Percentiles rank a stretch among this genome's conserved stretches.
phyloP scores from a whole-genome alignment of 345 rosid genomes.

The Moringa oleifera region DNA sequence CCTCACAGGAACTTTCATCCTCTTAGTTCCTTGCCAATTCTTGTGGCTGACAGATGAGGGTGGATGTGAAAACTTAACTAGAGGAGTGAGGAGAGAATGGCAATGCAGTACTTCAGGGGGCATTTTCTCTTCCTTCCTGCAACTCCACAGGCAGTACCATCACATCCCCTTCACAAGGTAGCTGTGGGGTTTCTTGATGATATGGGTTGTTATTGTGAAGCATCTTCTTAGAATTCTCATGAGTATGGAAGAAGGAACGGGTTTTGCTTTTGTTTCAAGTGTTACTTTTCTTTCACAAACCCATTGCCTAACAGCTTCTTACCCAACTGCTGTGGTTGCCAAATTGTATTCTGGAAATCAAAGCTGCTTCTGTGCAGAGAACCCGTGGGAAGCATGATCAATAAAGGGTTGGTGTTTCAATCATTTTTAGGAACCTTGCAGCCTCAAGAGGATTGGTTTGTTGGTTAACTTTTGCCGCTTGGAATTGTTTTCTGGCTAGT shows the following conservation, averaged over 20 bases:
- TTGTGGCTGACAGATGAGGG: conserved; percentile 38
- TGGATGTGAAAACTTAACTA: conserved; percentile 39
- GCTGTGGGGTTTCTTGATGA: conserved; percentile 13
- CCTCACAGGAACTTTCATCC: conserved; percentile 47
- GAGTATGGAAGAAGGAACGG: conserved; percentile 51
- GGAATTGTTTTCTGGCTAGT: conserved; percentile 7
- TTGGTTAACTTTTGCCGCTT: conserved; percentile 6
- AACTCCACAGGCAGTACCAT: conserved; percentile 11
- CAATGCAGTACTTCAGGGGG: conserved; percentile 56
- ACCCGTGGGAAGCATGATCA: neutral
- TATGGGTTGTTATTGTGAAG: conserved; percentile 17
- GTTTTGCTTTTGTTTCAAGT: conserved; percentile 52
- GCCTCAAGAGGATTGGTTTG: conserved; percentile 10
- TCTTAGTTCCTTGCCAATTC: conserved; percentile 24
- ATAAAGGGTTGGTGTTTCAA: conserved; percentile 21
- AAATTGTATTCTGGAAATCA: conserved; percentile 15
- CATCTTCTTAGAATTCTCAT: conserved; percentile 4
- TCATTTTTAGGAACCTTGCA: conserved; percentile 11
- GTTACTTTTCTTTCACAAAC: conserved; percentile 6
- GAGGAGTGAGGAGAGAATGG: conserved; percentile 36
- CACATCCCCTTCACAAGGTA: conserved; percentile 22
- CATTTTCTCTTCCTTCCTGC: conserved; percentile 35
- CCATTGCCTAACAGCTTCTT: conserved; percentile 20
- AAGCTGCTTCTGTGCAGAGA: conserved; percentile 12
- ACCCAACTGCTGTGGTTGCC: conserved; percentile 31